Base-by-base conservation (phyloP, 768 basidiomycete species). In the Agaricus bisporus region DNA sequence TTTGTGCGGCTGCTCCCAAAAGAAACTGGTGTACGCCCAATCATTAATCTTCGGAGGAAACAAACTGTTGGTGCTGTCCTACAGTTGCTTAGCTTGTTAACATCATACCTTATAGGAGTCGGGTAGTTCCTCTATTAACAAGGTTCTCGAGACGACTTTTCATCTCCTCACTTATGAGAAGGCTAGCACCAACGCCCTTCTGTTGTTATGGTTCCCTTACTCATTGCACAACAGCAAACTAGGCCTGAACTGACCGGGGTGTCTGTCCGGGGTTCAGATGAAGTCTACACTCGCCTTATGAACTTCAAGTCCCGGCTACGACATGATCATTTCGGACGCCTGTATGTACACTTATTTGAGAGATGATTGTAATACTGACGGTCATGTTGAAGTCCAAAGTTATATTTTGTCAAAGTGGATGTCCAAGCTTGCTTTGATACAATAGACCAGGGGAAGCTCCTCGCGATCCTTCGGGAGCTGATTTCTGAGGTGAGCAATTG, bases 391-490 rank as follows among this genome's bases (percentile, higher is more conserved):
- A 95, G 95, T 36, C 92, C 95, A 0, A 83, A 83, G 58, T 68
- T 98, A 5, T 98, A 94, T 68, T 95, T 99, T 61, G 95, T 94
- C 48, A 99, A 99, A 67, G 82, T 97, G 22, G 97, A 99, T 64
- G 93, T 98, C 15, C 88, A 88, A 56, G 86, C 95, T 6, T 97
- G 94, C 60, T 99, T 98, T 73, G 97, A 99, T 68, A 92, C 89
- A 0, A 98, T 98, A 54, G 85, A 92, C 32, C 97, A 98, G 66
- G 75, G 80, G 7, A 94, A 86, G 61, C 69, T 99, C 41, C 68
- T 98, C 29, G 74, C 80, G 37, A 90, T 99, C 36, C 67, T 98
- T 25, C 75, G 79, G 9, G 70, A 81, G 2, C 63, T 98, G 3
- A 73, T 99, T 45, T 82, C 85, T 0, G 83, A 91, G 72, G 91